These are phyloP conservation scores for Cyberlindnera petersonii DNA, from an alignment of 805 yeast species.

Conservation along the genomic window DNA sequence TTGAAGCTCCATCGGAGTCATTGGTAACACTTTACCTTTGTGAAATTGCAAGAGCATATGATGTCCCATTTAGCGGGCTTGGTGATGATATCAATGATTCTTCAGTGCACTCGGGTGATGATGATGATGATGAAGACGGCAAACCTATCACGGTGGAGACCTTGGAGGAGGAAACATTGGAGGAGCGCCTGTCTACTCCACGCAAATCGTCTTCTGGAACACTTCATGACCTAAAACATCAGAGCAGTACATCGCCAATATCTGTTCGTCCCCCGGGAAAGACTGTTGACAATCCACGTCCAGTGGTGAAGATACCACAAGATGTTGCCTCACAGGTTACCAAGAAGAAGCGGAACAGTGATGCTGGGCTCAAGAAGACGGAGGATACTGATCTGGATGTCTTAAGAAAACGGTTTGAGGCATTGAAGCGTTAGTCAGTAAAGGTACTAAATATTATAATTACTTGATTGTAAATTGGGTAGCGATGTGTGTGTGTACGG, in stretches of 20 bases:
- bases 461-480: too few species aligned
- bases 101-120: constrained; percentile 24
- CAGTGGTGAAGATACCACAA: constrained; percentile 37
- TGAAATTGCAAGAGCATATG: constrained; percentile 79
- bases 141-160: constrained; percentile 37
- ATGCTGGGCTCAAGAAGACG: constrained; percentile 22
- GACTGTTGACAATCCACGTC: constrained; percentile 37
- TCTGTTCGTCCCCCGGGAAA: constrained; percentile 40
- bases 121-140: constrained; percentile 29
- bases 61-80: constrained; percentile 65
- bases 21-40: constrained; percentile 66
- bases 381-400: constrained; percentile 55
- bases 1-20: constrained; percentile 61
- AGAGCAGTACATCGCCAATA: constrained; percentile 35
- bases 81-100: constrained; percentile 15
- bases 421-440: constrained; percentile 50
- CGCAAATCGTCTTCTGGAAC: constrained; percentile 20
- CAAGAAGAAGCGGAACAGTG: constrained; percentile 26
- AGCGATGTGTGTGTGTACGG: too few species aligned
- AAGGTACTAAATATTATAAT: too few species aligned
- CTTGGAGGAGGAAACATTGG: constrained; percentile 24
- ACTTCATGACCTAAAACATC: constrained; percentile 18
- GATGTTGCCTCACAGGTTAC: constrained; percentile 36
- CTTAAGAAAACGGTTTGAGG: constrained; percentile 70
- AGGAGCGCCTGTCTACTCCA: constrained; percentile 21